Base-by-base conservation (phyloP, 495 filamentous ascomycete species). In the Hypoxylon lienhwacheense region DNA sequence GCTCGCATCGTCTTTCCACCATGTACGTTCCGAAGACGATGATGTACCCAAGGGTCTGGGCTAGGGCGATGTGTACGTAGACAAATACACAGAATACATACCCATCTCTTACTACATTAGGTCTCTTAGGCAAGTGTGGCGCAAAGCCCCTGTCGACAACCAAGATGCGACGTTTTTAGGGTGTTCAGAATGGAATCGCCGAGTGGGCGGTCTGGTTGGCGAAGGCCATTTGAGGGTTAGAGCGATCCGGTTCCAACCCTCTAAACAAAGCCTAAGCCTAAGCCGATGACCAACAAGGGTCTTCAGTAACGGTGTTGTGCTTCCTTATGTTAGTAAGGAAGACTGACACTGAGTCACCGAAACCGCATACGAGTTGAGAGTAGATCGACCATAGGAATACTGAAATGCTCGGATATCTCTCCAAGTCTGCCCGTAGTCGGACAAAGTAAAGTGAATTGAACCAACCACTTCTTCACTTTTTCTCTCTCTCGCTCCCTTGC, bases 131-230 rank as follows among this genome's bases (percentile, higher is more conserved):
- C 24, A 37, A 42, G 58, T 61, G 58, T 61, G 58, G 58, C 58
- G 58, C 52, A 61, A 48, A 51, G 33, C 42, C 58, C 58, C 58
- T 61, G 58, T 55, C 52, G 37, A 34, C 31, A 29, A 47, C 57
- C 52, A 61, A 55, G 58, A 61, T 61, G 52, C 42, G 37, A 53
- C 52, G 52, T 47, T 56, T 53, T 56, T 55, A 47, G 58, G 58
- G 26, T 47, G 40, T 61, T 47, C 17, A 52, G 16, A 17, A 61
- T 61, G 58, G 58, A 56, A 40, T 56, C 58, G 58, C 58, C 58
- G 58, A 56, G 31, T 61, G 52, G 20, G 47, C 58, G 52, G 58
- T 53, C 52, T 56, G 47, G 57, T 61, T 56, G 52, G 58, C 42
- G 35, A 47, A 42, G 47, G 42, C 52, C 47, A 34, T 43, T 52